Evolutionary conservation across 108 stramenopile species (phyloP).

Genomic region (Fragilaria crotonensis): DNA sequence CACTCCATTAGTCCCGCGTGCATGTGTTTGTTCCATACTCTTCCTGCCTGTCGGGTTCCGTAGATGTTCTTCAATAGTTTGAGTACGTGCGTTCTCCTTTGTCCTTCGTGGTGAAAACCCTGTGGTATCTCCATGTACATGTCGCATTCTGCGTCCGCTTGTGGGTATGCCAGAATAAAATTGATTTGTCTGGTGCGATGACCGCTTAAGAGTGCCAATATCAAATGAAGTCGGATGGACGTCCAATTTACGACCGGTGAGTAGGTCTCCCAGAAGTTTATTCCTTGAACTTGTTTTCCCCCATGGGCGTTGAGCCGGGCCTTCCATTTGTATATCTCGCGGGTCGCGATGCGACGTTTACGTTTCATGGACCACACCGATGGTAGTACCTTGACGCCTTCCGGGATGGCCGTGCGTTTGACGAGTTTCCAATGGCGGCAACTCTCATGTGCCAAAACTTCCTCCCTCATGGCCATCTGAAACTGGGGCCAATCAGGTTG

Average conservation of each 20-base stretch:
- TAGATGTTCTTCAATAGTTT: conserved; percentile 14
- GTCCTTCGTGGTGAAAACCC: conserved; percentile 3
- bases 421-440: conserved; percentile 12
- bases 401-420: conserved; percentile 3
- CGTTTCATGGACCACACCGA: conserved; percentile 24
- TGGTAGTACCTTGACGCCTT: conserved; percentile 4
- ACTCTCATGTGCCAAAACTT: conserved; percentile 14
- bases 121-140: conserved; percentile 31
- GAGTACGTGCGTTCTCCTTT: conserved; percentile 10
- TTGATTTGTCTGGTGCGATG: conserved; percentile 16
- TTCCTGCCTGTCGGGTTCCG: conserved; percentile 6
- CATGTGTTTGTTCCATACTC: neutral
- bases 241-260: conserved; percentile 26
- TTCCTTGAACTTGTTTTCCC: conserved; percentile 5
- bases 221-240: neutral
- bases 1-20: neutral
- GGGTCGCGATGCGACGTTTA: conserved; percentile 17
- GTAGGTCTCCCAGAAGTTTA: conserved; percentile 47
- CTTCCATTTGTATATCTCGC: conserved; percentile 17
- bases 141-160: conserved; percentile 24
- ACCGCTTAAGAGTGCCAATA: conserved; percentile 4
- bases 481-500: conserved; percentile 20
- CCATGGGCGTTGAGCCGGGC: conserved; percentile 15
- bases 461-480: conserved; percentile 11
- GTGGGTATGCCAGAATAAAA: conserved; percentile 21